phyloP scores from a whole-genome alignment of 306 rosid species.

The Castanea crenata region DNA sequence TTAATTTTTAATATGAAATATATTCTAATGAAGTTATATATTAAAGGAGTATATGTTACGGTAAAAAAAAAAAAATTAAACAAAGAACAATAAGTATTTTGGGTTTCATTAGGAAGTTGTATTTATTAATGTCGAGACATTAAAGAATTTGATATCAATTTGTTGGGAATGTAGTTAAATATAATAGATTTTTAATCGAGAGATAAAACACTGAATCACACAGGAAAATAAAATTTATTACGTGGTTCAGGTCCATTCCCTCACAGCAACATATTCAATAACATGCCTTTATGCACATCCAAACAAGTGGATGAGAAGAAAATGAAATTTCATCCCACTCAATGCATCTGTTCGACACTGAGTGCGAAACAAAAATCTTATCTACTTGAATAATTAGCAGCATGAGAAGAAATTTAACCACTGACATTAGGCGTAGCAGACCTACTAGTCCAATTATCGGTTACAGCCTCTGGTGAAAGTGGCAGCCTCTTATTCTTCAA shows the following conservation, averaged over 20 bases:
- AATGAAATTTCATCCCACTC: background rate
- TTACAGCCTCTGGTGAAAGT: conserved; percentile 42
- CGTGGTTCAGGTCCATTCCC: conserved; percentile 1
- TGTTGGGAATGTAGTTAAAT: no score
- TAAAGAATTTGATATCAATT: no score
- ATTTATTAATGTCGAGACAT: no score
- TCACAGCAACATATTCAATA: background rate
- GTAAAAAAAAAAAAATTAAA: no score
- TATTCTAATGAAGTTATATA: no score
- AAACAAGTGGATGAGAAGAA: background rate
- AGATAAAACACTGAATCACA: no score
- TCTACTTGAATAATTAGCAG: background rate
- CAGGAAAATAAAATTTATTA: no score
- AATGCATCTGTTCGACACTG: background rate
- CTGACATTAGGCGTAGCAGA: conserved; percentile 37
- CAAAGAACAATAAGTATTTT: no score
- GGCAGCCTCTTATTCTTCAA: conserved; percentile 20
- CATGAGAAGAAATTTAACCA: conserved; percentile 11
- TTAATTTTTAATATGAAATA: no score
- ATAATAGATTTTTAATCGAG: no score
- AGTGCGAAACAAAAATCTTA: background rate
- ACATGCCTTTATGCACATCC: background rate
- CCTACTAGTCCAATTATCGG: conserved; percentile 37
- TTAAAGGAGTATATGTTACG: no score
- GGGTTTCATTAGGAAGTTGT: no score